Percentiles rank a stretch among this genome's conserved stretches.
These are phyloP conservation scores for Backusella westeae DNA, from an alignment of 192 early-diverging fungal genomes.

Conservation along the genomic window DNA sequence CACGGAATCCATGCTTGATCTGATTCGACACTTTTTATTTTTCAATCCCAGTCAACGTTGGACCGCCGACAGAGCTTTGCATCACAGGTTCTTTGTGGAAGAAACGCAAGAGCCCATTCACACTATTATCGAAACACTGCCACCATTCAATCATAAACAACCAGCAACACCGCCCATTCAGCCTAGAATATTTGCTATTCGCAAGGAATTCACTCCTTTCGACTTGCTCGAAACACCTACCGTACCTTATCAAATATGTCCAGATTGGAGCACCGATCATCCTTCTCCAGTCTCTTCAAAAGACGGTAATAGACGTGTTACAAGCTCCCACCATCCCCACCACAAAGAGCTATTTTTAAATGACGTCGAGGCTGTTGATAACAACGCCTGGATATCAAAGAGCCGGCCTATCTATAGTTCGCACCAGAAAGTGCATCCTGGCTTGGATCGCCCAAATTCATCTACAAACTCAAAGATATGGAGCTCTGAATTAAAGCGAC, in stretches of 20 bases:
- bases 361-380: not conserved
- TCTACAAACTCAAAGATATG: not conserved
- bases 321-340: not conserved
- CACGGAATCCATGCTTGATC: constrained; percentile 48
- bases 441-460: not conserved
- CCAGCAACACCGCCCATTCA: not conserved
- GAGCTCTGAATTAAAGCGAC: not conserved
- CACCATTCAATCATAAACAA: not conserved
- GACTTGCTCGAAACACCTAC: constrained; percentile 3
- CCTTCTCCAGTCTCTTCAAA: not conserved
- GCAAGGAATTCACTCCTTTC: not conserved
- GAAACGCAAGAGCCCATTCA: constrained; percentile 13
- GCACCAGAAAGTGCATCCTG: constrained; percentile 9
- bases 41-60: constrained; percentile 79
- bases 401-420: constrained; percentile 8
- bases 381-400: not conserved
- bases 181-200: not conserved
- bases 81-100: constrained; percentile 22
- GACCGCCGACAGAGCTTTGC: constrained; percentile 68
- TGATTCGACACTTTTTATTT: constrained; percentile 72
- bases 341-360: not conserved
- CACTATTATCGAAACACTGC: not conserved
- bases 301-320: not conserved
- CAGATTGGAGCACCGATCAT: constrained; percentile 2
- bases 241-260: constrained; percentile 6